Conservation (phyloP, 352 stramenopile species). For the Albugo laibachii region DNA sequence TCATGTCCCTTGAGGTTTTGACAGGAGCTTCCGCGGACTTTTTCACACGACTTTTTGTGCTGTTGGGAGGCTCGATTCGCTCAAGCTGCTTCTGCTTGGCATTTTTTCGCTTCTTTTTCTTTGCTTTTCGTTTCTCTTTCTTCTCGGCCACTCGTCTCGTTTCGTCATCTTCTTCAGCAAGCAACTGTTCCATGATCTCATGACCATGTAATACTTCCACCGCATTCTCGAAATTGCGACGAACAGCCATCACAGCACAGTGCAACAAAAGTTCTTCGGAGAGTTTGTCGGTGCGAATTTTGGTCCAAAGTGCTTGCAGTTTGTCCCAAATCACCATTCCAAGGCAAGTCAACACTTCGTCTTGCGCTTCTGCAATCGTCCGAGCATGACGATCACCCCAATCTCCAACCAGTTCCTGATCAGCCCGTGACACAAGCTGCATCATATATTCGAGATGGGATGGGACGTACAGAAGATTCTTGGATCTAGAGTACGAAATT, state of each 20-base stretch:
- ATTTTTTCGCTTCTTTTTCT: constrained; percentile 78
- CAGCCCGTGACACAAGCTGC: constrained; percentile 62
- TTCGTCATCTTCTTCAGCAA: constrained; percentile 72
- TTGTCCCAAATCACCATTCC: constrained; percentile 81
- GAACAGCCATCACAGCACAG: constrained; percentile 50
- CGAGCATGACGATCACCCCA: constrained; percentile 67
- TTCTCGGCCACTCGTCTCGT: constrained; percentile 52
- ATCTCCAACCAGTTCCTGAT: constrained; percentile 65
- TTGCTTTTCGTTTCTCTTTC: constrained; percentile 78
- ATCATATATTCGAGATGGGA: constrained; percentile 75
- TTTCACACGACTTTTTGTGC: not conserved
- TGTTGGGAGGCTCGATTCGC: not conserved
- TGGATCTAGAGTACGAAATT: constrained; percentile 58
- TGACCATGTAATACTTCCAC: constrained; percentile 67
- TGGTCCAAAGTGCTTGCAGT: constrained; percentile 65
- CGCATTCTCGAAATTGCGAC: constrained; percentile 64
- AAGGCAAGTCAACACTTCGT: constrained; percentile 72
- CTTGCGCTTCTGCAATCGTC: constrained; percentile 67
- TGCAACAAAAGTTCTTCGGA: constrained; percentile 62
- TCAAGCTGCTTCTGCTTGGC: constrained; percentile 19
- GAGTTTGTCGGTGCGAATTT: constrained; percentile 49
- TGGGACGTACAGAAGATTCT: constrained; percentile 63
- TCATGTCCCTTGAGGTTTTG: no score
- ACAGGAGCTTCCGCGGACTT: not conserved
- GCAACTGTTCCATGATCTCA: constrained; percentile 75